These are phyloP conservation scores for Plasmodium ovale DNA, from an alignment of 169 alveolate species.

Conservation along the genomic window DNA sequence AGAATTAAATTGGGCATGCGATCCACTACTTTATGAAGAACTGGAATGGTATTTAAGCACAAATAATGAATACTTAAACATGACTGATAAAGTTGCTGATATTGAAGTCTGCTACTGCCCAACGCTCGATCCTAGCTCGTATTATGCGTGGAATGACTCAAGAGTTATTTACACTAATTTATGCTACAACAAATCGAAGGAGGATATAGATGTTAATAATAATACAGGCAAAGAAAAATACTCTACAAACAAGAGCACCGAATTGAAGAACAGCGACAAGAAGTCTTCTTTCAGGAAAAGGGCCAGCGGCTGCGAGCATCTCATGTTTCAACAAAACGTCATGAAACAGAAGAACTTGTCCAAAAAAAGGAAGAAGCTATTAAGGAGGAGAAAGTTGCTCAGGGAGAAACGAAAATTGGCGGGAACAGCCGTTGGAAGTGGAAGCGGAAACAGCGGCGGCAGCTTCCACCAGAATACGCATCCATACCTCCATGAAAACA, in stretches of 20 bases:
- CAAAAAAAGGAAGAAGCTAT: slow-evolving; percentile 41
- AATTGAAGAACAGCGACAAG: slow-evolving; percentile 40
- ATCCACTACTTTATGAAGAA: slow-evolving; percentile 80
- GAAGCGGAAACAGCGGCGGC: too few species aligned
- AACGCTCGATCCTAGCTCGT: slow-evolving; percentile 77
- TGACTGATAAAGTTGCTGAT: slow-evolving; percentile 78
- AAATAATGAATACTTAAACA: slow-evolving; percentile 77
- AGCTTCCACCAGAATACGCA: too few species aligned
- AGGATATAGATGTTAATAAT: slow-evolving; percentile 28
- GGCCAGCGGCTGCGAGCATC: slow-evolving; percentile 77
- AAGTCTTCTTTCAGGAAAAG: slow-evolving; percentile 64
- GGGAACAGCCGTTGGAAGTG: background rate
- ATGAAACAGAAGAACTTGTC: slow-evolving; percentile 59
- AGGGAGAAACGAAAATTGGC: slow-evolving; percentile 4
- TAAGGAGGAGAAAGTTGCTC: slow-evolving; percentile 42
- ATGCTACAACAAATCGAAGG: slow-evolving; percentile 63
- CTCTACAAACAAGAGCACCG: slow-evolving; percentile 10
- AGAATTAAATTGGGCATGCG: slow-evolving; percentile 82
- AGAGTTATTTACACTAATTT: slow-evolving; percentile 77
- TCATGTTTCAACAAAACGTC: slow-evolving; percentile 69
- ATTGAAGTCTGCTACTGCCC: slow-evolving; percentile 82
- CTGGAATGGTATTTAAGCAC: slow-evolving; percentile 80
- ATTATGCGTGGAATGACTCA: slow-evolving; percentile 83
- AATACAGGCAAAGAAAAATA: slow-evolving; percentile 2
- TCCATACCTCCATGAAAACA: background rate